Evolutionary conservation across 306 rosid species (phyloP).

Genomic region (Ormosia semicastrata): DNA sequence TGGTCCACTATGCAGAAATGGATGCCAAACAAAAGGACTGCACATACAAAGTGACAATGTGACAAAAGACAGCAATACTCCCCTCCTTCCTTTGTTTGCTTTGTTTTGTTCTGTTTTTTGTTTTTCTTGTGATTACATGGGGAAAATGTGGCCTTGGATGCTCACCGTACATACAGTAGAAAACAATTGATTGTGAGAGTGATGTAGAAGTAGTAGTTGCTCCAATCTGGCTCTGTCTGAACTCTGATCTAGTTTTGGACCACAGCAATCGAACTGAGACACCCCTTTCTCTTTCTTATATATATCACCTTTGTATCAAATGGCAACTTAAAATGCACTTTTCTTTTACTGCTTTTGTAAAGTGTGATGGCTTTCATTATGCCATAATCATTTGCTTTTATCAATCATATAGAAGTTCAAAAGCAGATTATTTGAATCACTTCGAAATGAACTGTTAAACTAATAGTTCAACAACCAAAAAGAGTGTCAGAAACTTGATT

Average conservation of each 20-base stretch:
- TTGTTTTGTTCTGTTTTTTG: constrained; percentile 3
- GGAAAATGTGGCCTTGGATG: constrained; percentile 36
- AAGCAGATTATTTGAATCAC: not conserved
- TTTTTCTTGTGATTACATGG: constrained; percentile 1
- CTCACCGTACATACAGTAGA: constrained; percentile 12
- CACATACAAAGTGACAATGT: constrained; percentile 1
- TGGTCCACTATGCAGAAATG: constrained; percentile 30
- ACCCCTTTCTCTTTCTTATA: not conserved
- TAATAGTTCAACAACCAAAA: not conserved
- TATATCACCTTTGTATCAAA: not conserved
- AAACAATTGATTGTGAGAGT: constrained; percentile 1
- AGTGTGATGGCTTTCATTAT: constrained; percentile 29
- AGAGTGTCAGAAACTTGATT: not conserved
- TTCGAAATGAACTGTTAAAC: constrained; percentile 1
- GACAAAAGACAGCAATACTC: constrained; percentile 31
- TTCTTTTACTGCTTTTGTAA: constrained; percentile 24
- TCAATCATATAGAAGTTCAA: constrained; percentile 8
- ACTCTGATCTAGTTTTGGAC: constrained; percentile 30
- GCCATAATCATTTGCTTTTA: constrained; percentile 30
- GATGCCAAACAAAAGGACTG: constrained; percentile 33
- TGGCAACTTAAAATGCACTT: constrained; percentile 19
- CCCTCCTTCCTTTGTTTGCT: not conserved
- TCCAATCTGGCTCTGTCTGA: not conserved
- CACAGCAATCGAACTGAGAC: not conserved
- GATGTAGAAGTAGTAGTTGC: not conserved